Base-by-base conservation (phyloP, 768 basidiomycete species). In the Daedaleopsis nitida region DNA sequence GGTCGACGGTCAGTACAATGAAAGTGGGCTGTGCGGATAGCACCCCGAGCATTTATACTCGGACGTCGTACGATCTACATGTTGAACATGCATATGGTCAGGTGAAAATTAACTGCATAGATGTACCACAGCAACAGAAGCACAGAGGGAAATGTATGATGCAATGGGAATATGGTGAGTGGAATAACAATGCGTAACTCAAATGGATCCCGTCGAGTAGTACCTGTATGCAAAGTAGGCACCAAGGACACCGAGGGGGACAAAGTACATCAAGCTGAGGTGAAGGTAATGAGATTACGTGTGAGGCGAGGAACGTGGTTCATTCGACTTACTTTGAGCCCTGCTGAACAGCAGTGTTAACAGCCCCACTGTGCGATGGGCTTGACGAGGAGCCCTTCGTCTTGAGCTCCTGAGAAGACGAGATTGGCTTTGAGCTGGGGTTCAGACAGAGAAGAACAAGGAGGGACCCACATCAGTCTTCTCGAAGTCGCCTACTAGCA, bases 221-320 rank as follows among this genome's bases (percentile, higher is more conserved):
- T 81, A 87, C 64, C 92, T 84, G 86, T 87, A 96, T 51, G 86
- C 94, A 67, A 96, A 90, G 86, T 94, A 96, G 52, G 83, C 94
- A 63, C 84, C 91, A 49, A 96, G 77, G 27, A 92, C 75, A 48
- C 79, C 84, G 44, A 96, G 81, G 55, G 95, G 95, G 23, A 94
- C 70, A 70, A 95, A 86, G 83, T 94, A 96, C 82, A 91, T 87
- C 74, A 89, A 58, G 75, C 88, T 91, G 68, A 45, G 59, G 54
- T 37, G 48, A 52, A 49, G 3, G 49, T 34, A 21, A 65, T 43
- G 19, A 48, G 61, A 45, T 50, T 52, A 43, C 52, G 44, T 39
- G 57, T 48, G 43, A 48, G 12, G 65, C 50, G 63, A 34, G 34
- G 59, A 65, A 52, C 27, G 27, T 32, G 27, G 27, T 52, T 54